Base-by-base conservation (phyloP, 495 filamentous ascomycete species). In the Trichoderma orchidacearum region DNA sequence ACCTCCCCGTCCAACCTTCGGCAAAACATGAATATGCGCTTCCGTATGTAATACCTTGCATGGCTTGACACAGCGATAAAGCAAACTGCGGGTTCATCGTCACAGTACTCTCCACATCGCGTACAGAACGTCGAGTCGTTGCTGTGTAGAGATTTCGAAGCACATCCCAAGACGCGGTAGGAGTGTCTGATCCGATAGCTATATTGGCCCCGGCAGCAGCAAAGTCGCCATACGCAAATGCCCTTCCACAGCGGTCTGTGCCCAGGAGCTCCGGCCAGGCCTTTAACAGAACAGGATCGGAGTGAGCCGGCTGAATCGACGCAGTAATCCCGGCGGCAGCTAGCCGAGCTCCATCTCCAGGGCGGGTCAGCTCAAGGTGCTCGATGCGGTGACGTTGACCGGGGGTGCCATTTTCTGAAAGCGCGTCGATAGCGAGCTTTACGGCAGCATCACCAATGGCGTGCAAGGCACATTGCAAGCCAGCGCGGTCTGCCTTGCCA, bases 161-260 rank as follows among this genome's bases (percentile, higher is more conserved):
- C 8, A 80, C 75, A 18, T 70, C 58, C 61, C 81, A 74, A 17
- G 76, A 75, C 2, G 81, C 80, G 0, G 81, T 85, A 0, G 81
- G 81, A 11, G 80, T 70, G 59, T 85, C 82, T 8, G 79, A 79
- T 0, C 82, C 81, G 53, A 85, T 71, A 0, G 80, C 78, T 3
- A 85, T 59, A 8, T 65, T 66, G 0, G 79, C 79, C 6, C 78
- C 78, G 8, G 68, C 62, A 35, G 79, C 76, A 3, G 71, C 66
- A 56, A 84, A 83, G 50, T 84, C 81, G 30, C 73, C 71, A 63
- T 85, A 84, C 0, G 81, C 79, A 58, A 85, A 85, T 0, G 80
- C 80, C 5, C 82, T 69, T 27, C 64, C 61, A 54, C 75, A 76
- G n/a, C 82, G 69, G 9, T 76, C 64, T 15, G 66, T 59, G 0